Evolutionary conservation across 805 yeast genomes (phyloP).

Genomic region (Cyberlindnera mycetangii): DNA sequence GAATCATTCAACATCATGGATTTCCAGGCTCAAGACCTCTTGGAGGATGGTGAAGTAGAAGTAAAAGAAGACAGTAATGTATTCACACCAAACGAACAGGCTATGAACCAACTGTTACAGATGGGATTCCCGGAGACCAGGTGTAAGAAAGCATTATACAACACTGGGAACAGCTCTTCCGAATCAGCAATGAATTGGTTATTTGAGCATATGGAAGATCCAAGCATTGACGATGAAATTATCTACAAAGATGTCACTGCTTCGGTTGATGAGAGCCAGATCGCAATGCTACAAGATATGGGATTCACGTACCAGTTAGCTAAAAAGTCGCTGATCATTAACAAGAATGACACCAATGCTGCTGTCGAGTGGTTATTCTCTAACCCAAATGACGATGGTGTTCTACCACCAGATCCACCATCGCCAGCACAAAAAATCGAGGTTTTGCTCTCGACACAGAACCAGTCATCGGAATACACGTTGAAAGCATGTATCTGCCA

Average conservation of each 20-base stretch:
- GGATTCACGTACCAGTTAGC: slow-evolving; percentile 71
- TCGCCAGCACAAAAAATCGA: slow-evolving; percentile 11
- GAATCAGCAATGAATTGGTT: slow-evolving; percentile 91
- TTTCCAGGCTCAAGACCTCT: slow-evolving; percentile 38
- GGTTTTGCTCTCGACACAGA: slow-evolving; percentile 5
- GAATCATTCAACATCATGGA: slow-evolving; percentile 46
- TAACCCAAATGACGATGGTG: slow-evolving; percentile 77
- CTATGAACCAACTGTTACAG: slow-evolving; percentile 51
- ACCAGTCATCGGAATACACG: slow-evolving; percentile 33
- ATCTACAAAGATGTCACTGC: slow-evolving; percentile 13
- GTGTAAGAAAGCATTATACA: slow-evolving; percentile 61
- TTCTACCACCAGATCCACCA: slow-evolving; percentile 32
- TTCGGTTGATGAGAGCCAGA: slow-evolving; percentile 35
- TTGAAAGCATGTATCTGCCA: slow-evolving; percentile 74
- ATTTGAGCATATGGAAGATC: slow-evolving; percentile 84
- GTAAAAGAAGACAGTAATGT: slow-evolving; percentile 26
- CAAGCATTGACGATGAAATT: slow-evolving; percentile 58
- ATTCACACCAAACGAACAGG: slow-evolving; percentile 56
- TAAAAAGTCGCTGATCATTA: slow-evolving; percentile 65
- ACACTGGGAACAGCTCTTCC: slow-evolving; percentile 60
- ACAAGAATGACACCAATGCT: slow-evolving; percentile 58
- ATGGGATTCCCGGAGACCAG: slow-evolving; percentile 89
- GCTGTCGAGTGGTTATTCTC: slow-evolving; percentile 91
- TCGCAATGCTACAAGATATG: slow-evolving; percentile 60
- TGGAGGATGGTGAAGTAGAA: slow-evolving; percentile 38